These are phyloP conservation scores for Lasiodiplodia sp. DNA, from an alignment of 2,329 filamentous ascomycete genomes.

Conservation along the genomic window DNA sequence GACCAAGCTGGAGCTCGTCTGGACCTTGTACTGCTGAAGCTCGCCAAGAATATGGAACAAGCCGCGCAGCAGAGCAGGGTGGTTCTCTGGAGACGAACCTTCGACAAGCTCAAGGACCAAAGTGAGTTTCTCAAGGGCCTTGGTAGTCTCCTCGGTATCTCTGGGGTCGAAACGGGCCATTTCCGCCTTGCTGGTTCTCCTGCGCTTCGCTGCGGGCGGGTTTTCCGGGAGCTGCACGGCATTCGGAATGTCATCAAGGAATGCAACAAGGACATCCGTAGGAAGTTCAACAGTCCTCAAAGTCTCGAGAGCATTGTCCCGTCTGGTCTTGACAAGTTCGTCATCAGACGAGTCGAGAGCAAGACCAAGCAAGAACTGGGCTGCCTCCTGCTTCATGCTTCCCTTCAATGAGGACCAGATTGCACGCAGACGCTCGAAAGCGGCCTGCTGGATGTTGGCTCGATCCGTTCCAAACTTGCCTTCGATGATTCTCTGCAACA, in stretches of 20 bases:
- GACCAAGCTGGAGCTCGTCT: conserved; percentile 84
- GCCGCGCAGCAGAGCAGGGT: conserved; percentile 77
- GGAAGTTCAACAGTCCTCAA: conserved; percentile 77
- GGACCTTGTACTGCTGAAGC: conserved; percentile 81
- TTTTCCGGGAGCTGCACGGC: conserved; percentile 76
- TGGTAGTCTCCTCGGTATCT: conserved; percentile 70
- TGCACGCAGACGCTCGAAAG: conserved; percentile 72
- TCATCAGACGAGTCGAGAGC: conserved; percentile 55
- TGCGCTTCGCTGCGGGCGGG: conserved; percentile 77
- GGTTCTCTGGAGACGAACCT: conserved; percentile 74
- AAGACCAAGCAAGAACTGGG: conserved; percentile 68
- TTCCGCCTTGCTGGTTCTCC: conserved; percentile 78
- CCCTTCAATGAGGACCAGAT: conserved; percentile 78
- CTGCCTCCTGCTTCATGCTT: conserved; percentile 65
- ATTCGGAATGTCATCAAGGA: conserved; percentile 77
- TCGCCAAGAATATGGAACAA: conserved; percentile 88
- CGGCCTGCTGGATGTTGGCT: conserved; percentile 65
- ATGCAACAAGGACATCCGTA: conserved; percentile 73
- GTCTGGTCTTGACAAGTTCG: conserved; percentile 47
- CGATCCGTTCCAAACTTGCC: conserved; percentile 54
- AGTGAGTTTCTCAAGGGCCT: conserved; percentile 77
- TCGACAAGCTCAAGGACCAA: conserved; percentile 90
- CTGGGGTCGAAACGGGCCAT: conserved; percentile 67
- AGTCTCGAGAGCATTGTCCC: conserved; percentile 70
- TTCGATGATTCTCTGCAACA: conserved; percentile 60